Percentiles rank a stretch among this genome's conserved stretches.
These are phyloP conservation scores for Pleurotus giganteus DNA, from an alignment of 768 basidiomycete species.

Conservation along the genomic window DNA sequence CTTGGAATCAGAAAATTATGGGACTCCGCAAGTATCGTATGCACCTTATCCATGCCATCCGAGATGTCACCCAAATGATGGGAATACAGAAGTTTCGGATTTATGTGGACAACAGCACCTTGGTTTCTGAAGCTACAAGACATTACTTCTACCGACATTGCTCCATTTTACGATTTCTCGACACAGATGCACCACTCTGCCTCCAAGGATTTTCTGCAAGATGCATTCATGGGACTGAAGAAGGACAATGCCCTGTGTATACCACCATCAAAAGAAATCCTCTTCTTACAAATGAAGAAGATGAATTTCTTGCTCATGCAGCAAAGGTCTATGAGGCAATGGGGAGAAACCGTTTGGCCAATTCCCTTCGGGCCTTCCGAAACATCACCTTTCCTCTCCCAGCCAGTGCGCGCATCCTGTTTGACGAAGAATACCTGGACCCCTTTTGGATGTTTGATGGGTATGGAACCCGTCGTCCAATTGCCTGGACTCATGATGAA, in stretches of 20 bases:
- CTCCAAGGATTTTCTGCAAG: conserved; percentile 6
- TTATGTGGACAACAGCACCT: background rate
- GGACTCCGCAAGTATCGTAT: background rate
- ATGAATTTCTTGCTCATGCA: conserved; percentile 7
- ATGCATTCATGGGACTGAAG: background rate
- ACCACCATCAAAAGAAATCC: background rate
- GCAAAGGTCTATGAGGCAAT: background rate
- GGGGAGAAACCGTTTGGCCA: background rate
- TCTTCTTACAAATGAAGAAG: conserved; percentile 4
- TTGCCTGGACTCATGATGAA: too few species aligned
- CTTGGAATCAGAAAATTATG: background rate
- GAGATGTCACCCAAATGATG: background rate
- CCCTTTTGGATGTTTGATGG: too few species aligned
- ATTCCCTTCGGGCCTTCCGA: background rate
- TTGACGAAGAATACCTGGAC: conserved; percentile 3
- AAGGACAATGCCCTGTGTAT: background rate
- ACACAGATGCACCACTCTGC: background rate
- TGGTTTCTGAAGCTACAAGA: background rate
- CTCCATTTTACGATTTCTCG: background rate
- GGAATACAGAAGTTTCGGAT: background rate
- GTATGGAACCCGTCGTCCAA: too few species aligned
- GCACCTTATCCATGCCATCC: too few species aligned
- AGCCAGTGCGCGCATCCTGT: background rate
- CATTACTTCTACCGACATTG: conserved; percentile 8
- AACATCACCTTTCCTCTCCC: background rate